Evolutionary conservation across 345 rosid genomes (phyloP).

Genomic region (Eucalyptus regnans): DNA sequence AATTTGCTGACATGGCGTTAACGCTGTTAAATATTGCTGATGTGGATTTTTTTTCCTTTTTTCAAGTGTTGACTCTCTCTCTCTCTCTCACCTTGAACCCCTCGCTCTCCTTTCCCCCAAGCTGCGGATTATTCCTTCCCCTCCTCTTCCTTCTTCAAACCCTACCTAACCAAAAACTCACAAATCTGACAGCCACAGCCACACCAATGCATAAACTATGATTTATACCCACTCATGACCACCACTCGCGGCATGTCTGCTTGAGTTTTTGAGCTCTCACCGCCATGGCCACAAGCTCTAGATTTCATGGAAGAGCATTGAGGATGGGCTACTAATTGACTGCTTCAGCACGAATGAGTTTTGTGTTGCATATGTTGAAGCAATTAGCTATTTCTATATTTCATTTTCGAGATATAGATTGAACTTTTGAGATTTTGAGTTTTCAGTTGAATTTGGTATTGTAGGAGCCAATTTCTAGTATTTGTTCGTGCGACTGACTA

Average conservation of each 20-base stretch:
- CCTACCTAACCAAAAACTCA: not conserved
- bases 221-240: not conserved
- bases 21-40: not conserved
- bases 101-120: not conserved
- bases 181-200: not conserved
- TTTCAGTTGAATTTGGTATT: not conserved
- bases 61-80: not conserved
- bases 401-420: not conserved
- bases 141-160: not conserved
- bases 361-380: not conserved
- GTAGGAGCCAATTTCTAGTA: not conserved
- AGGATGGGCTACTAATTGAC: not conserved
- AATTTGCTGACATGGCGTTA: not conserved
- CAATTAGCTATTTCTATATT: not conserved
- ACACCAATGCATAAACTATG: not conserved
- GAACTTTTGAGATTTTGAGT: not conserved
- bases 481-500: not conserved
- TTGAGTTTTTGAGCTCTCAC: not conserved
- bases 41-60: not conserved
- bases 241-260: not conserved
- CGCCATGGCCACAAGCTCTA: not conserved
- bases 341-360: not conserved
- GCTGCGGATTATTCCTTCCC: not conserved
- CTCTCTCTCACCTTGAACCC: not conserved
- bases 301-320: not conserved